Conservation (phyloP, 106 monocot genomes). For the Chionographis japonica region DNA sequence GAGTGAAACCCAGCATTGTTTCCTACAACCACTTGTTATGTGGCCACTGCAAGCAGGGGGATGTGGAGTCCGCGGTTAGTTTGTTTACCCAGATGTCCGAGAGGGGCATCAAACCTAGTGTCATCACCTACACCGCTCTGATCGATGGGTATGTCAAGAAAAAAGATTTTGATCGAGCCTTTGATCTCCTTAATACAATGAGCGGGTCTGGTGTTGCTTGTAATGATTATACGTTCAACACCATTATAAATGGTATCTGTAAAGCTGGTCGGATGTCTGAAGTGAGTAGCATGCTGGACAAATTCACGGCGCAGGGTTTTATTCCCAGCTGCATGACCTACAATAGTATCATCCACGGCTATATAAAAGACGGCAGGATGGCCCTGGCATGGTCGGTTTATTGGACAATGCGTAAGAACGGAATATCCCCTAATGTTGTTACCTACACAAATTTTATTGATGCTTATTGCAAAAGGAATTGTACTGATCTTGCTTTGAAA, state of each 20-base stretch:
- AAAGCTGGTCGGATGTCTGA: constrained; percentile 38
- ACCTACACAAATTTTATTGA: constrained; percentile 66
- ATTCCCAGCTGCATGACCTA: constrained; percentile 48
- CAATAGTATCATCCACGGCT: constrained; percentile 66
- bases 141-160: constrained; percentile 52
- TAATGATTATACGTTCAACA: constrained; percentile 55
- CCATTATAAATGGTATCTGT: constrained; percentile 51
- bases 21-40: constrained; percentile 58
- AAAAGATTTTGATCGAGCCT: constrained; percentile 34
- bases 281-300: constrained; percentile 27
- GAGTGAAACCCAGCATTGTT: constrained; percentile 36
- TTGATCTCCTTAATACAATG: constrained; percentile 41
- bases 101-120: constrained; percentile 39
- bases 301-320: constrained; percentile 58
- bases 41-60: constrained; percentile 40
- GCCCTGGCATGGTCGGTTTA: constrained; percentile 30
- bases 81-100: constrained; percentile 46
- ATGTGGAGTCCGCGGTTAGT: constrained; percentile 36
- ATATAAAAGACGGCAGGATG: constrained; percentile 44
- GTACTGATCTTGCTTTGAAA: constrained; percentile 56
- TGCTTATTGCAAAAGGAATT: constrained; percentile 52
- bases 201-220: constrained; percentile 24
- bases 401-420: constrained; percentile 43
- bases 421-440: constrained; percentile 44
- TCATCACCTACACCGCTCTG: constrained; percentile 46